phyloP scores from a whole-genome alignment of 2,329 filamentous ascomycete genomes.

The Beauveria sp. region DNA sequence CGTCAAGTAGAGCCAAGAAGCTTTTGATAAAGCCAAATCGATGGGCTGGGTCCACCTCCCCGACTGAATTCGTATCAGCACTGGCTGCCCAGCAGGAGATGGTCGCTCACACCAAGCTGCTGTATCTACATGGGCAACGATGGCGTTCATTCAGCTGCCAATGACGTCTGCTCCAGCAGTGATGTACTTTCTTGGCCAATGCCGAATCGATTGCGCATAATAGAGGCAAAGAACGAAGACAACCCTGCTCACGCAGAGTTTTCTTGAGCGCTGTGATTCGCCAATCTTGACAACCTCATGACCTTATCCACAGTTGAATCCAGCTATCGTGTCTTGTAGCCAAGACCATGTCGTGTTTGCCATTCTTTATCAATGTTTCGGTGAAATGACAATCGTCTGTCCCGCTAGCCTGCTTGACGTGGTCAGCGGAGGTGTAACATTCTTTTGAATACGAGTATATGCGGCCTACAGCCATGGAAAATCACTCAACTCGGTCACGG shows the following conservation, averaged over 20 bases:
- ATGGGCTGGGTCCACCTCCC: conserved; percentile 27
- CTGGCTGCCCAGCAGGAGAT: conserved; percentile 42
- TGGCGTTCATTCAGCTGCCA: conserved; percentile 27
- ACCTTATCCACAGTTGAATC: conserved; percentile 33
- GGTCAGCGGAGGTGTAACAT: background rate
- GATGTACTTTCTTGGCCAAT: conserved; percentile 28
- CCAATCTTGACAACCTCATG: conserved; percentile 34
- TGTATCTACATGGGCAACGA: conserved; percentile 29
- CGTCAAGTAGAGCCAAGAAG: conserved; percentile 41
- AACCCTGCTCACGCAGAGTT: conserved; percentile 47
- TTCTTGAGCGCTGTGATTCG: conserved; percentile 36
- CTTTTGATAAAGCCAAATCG: conserved; percentile 40
- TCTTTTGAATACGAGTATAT: conserved; percentile 16
- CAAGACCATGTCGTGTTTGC: conserved; percentile 44
- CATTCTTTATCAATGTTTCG: conserved; percentile 34
- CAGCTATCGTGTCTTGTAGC: conserved; percentile 37
- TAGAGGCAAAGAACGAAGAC: conserved; percentile 48
- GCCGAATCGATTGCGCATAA: conserved; percentile 49
- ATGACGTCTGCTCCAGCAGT: conserved; percentile 19
- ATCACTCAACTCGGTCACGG: conserved; percentile 28
- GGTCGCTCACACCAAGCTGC: conserved; percentile 29
- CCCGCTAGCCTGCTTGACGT: conserved; percentile 31
- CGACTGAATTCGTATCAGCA: conserved; percentile 49
- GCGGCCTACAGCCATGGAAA: conserved; percentile 33
- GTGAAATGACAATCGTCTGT: conserved; percentile 31